These are phyloP conservation scores for Hordeum pubiflorum DNA, from an alignment of 202 grass and related monocot genomes.

Conservation along the genomic window DNA sequence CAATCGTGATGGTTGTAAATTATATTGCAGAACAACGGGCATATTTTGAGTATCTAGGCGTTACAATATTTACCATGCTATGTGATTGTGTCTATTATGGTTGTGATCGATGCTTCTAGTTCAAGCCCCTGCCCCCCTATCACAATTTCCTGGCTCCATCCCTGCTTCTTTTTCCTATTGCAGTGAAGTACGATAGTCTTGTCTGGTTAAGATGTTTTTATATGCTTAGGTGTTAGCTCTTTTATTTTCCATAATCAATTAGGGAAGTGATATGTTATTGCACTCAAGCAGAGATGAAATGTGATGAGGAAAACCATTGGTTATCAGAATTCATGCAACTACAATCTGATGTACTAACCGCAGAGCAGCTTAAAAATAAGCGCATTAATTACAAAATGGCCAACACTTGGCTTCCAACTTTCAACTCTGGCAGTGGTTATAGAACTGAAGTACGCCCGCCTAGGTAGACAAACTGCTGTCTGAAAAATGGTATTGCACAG, in stretches of 20 bases:
- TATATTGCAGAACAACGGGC: too few relatives aligned
- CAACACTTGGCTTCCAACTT: not conserved
- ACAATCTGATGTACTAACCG: not conserved
- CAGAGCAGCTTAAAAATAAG: not conserved
- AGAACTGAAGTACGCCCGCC: not conserved
- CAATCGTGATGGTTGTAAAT: too few relatives aligned
- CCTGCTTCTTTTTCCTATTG: not conserved
- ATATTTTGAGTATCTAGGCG: too few relatives aligned
- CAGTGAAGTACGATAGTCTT: not conserved
- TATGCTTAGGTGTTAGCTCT: not conserved
- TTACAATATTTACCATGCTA: too few relatives aligned
- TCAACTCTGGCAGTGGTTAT: not conserved
- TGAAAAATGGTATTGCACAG: not conserved
- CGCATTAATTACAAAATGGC: not conserved
- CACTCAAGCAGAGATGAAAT: not conserved
- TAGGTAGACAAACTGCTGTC: not conserved
- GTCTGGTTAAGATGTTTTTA: not conserved
- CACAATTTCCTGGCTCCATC: too few relatives aligned
- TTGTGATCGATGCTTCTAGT: too few relatives aligned
- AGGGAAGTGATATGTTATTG: not conserved
- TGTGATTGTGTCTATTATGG: too few relatives aligned
- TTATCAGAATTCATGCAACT: not conserved
- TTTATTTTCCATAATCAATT: not conserved
- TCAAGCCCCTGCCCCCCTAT: too few relatives aligned
- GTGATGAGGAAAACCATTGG: not conserved